Base-by-base conservation (phyloP, 495 filamentous ascomycete species). In the Evernia prunastri region DNA sequence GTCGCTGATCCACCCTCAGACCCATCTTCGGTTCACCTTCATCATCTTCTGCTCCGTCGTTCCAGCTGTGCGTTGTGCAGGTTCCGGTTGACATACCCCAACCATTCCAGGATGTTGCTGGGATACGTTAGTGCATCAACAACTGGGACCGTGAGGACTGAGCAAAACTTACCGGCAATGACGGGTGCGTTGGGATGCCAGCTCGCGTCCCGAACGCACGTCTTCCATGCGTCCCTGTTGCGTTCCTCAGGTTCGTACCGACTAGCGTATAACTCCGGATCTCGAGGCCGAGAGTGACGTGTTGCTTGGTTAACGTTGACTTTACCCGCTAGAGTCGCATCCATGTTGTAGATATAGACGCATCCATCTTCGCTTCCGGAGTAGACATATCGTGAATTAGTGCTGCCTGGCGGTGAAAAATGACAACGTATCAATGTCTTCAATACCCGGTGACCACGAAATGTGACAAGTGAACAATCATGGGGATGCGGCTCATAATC, bases 111-210 rank as follows among this genome's bases (percentile, higher is more conserved):
- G 87, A 84, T 20, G 90, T 92, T 61, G 90, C 90, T 91, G 64
- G 53, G 45, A 59, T 8, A 27, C 18, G 65, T 42, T 56, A 61
- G 42, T 47, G 42, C 42, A n/a, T 33, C 0, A 8, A 39, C 42
- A 36, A 31, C 42, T 47, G 29, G 29, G 40, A 25, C 10, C 12
- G 25, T 10, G 10, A 58, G 7, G n/a, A 61, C 18, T 59, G 11
- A 36, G 37, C 11, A n/a, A 31, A 53, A 74, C 78, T 72, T 82
- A 93, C 91, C 89, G 72, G 92, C 95, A 71, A 98, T 78, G 29
- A 96, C 80, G 4, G 93, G 92, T 18, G 89, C 90, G 72, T 83
- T 87, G 3, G 94, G 94, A 80, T 97, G 94, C 94, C 94, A 98
- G 68, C 88, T 91, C 31, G 89, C 91, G 81, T 98, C 94, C 60